Evolutionary conservation across 208 protist genomes (phyloP), one percentile per base, ranked within the genome.

Genomic region (Wallacemonas sp.): DNA sequence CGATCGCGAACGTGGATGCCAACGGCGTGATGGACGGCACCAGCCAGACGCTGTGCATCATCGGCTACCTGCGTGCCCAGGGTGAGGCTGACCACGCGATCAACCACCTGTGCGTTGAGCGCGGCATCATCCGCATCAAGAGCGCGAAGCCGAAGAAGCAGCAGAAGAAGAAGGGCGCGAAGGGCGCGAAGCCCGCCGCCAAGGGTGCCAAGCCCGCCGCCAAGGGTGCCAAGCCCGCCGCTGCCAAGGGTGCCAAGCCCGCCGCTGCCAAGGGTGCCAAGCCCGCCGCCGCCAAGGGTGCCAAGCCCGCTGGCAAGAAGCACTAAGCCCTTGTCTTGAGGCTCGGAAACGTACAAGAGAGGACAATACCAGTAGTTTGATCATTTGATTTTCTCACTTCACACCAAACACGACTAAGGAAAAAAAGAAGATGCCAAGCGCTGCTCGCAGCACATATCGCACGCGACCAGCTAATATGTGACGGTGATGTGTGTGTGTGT

Each of bases 71-170:
- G 39, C 91, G 98, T 65, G 71, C 78, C 42, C 87, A 94, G 76
- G 97, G 89, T 52, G 91, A 97, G 83, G 80, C 87, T 34, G 98
- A 99, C 80, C 91, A 87, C 68, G 86, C 96, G 41, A 83, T 99
- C 68, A 98, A 98, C 94, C 89, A 96, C 79, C 87, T 99, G 39
- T 79, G 82, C 66, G 87, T 96, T 55, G 71, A 73, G 61, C 74
- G 77, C 75, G 81, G 86, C 62, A 85, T 96, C 26, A 69, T 96
- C 60, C 84, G 83, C 80, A 91, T 92, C 81, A 89, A 90, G 83
- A 85, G 74, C 52, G 88, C 78, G 68, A 89, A 91, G 81, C 86
- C 84, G 76, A 84, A 82, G 68, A 83, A 82, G 63, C 69, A 61
- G 68, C 79, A 78, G 44, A 79, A 74, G 71, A 79, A 83, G 78